Base-by-base conservation (phyloP, 306 rosid genomes). In the Calophaca sinica region DNA sequence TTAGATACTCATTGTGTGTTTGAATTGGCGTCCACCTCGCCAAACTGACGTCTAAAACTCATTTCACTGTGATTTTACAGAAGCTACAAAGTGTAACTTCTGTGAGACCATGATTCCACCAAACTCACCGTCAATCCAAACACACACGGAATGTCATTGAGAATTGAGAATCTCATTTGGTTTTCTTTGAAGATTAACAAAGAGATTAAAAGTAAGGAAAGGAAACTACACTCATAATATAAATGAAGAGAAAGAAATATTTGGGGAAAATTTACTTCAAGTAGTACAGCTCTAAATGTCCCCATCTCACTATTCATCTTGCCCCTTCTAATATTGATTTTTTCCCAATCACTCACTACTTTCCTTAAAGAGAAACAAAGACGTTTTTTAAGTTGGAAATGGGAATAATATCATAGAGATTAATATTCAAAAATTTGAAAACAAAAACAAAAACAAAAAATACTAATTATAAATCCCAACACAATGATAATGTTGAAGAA, bases 401-500 rank as follows among this genome's bases (percentile, higher is more conserved):
- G 81, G 63, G 76, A 86, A 63, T 86, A 69, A 81, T 83, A 84
- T 83, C 82, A 87, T 89, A 82, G 86, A 70, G 86, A 78, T 76
- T 79, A 83, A 72, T 82, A 73, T 78, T 65, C 70, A 78, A 68
- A 71, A 84, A 52, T 29, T 53, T 38, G 4, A 79, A 69, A 69
- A 70, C 20, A 45, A 13, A 48, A 54, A 74, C 65, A n/a, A n/a
- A n/a, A n/a, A n/a, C n/a, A n/a, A 28, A 55, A 6, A 74, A 42
- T 9, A 66, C 60, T 48, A 83, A 61, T 70, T 76, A 72, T 78
- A 83, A 86, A 91, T 83, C 75, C 89, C 94, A 79, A 70, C 83
- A 85, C 82, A 84, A 62, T 86, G 88, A 72, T 92, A 94, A 83
- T 94, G 91, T 74, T 85, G 89, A 84, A 94, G 96, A 83, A 94